These are phyloP conservation scores for Batrachochytrium dendrobatidis DNA, from an alignment of 371 early-diverging fungal genomes.

Conservation along the genomic window DNA sequence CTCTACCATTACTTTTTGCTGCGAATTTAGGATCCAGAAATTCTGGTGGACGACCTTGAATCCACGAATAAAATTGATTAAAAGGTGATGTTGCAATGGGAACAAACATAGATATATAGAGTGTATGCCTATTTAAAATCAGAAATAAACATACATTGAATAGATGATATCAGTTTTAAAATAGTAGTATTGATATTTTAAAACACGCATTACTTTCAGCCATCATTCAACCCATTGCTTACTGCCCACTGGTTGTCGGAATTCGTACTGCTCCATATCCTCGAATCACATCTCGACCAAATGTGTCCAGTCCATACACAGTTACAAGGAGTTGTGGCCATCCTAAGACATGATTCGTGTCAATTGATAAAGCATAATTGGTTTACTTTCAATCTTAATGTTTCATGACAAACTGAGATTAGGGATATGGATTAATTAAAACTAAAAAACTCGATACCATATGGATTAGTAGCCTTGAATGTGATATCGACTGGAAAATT, in stretches of 20 bases:
- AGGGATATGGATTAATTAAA: background rate
- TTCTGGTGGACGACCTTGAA: slow-evolving; percentile 42
- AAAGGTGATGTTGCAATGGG: slow-evolving; percentile 45
- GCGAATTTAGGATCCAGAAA: slow-evolving; percentile 45
- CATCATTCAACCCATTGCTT: background rate
- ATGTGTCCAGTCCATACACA: slow-evolving; percentile 46
- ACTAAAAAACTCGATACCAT: slow-evolving; percentile 28
- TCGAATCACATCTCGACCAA: slow-evolving; percentile 49
- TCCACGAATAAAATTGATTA: slow-evolving; percentile 55
- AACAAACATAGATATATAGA: slow-evolving; percentile 47
- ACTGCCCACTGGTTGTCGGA: slow-evolving; percentile 19
- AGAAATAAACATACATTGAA: background rate
- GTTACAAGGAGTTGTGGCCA: slow-evolving; percentile 48
- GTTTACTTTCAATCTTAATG: no score
- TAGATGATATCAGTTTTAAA: background rate
- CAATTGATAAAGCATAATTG: no score
- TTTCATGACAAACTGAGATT: background rate
- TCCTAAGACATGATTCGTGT: slow-evolving; percentile 21
- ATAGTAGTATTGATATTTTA: background rate
- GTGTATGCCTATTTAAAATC: slow-evolving; percentile 20
- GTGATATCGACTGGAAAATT: slow-evolving; percentile 47
- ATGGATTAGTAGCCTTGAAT: slow-evolving; percentile 45
- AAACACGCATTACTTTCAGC: background rate
- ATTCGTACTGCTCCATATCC: slow-evolving; percentile 43
- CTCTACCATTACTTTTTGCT: slow-evolving; percentile 36